Evolutionary conservation across 495 filamentous ascomycete genomes (phyloP).

Genomic region (Neurospora sp.): DNA sequence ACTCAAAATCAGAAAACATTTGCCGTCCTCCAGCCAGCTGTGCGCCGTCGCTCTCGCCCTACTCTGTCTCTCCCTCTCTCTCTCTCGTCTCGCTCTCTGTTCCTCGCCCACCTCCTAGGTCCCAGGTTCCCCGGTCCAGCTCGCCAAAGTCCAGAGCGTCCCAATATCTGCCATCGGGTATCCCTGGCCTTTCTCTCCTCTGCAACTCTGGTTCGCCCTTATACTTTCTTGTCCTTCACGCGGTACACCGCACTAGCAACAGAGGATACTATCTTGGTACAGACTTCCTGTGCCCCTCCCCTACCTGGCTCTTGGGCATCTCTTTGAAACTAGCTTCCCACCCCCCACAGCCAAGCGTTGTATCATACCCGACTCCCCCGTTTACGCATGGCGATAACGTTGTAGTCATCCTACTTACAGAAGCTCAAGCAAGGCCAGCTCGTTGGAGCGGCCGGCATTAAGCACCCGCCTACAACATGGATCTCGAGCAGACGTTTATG

Average conservation of each 20-base stretch:
- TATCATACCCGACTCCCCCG: not conserved
- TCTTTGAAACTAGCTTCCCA: constrained; percentile 9
- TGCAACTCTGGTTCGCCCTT: not conserved
- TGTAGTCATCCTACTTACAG: constrained; percentile 14
- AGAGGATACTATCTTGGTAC: not conserved
- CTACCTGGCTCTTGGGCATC: constrained; percentile 3
- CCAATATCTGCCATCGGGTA: not conserved
- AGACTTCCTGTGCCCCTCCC: constrained; percentile 2
- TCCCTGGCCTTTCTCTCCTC: not conserved
- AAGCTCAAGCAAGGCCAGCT: constrained; percentile 23
- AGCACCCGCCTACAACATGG: constrained; percentile 46
- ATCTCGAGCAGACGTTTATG: constrained; percentile 71
- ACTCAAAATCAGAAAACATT: not conserved
- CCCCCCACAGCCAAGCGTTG: not conserved
- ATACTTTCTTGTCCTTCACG: not conserved
- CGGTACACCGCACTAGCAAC: not conserved
- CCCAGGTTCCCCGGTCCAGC: not conserved
- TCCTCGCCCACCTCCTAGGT: not conserved
- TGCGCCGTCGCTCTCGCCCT: not conserved
- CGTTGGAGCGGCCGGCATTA: constrained; percentile 25
- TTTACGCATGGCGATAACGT: constrained; percentile 24
- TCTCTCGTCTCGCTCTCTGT: not conserved
- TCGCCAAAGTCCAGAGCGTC: not conserved
- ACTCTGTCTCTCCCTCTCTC: not conserved
- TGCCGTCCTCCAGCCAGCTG: not conserved